phyloP scores from a whole-genome alignment of 306 rosid genomes.

The Cotoneaster glaucophyllus region DNA sequence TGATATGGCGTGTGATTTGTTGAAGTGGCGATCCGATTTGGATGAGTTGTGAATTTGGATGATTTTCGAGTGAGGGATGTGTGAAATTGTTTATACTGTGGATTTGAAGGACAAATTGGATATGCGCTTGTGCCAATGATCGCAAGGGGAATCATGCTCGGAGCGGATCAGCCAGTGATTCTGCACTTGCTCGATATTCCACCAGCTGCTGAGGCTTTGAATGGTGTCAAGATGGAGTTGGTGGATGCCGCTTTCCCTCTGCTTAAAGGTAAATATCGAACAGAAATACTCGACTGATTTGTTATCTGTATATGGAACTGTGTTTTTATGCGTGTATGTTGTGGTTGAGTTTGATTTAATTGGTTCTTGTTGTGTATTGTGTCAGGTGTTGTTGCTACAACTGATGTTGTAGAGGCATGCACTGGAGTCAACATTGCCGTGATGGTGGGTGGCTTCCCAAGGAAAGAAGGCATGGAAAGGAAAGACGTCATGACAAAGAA shows the following conservation, averaged over 20 bases:
- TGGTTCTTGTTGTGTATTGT: constrained; percentile 12
- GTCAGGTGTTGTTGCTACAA: constrained; percentile 96
- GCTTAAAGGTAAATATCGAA: constrained; percentile 47
- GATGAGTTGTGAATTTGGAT: not conserved
- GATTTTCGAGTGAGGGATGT: not conserved
- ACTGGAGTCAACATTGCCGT: constrained; percentile 81
- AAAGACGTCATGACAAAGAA: constrained; percentile 95
- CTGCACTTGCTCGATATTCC: constrained; percentile 91
- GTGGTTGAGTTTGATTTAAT: constrained; percentile 3
- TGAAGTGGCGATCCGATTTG: constrained; percentile 13
- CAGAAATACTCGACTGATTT: not conserved
- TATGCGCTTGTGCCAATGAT: constrained; percentile 99
- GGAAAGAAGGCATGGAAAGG: constrained; percentile 99
- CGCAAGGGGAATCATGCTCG: constrained; percentile 94
- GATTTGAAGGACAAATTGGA: constrained; percentile 87
- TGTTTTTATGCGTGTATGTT: not conserved
- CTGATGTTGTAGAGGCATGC: constrained; percentile 96
- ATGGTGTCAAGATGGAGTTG: constrained; percentile 91
- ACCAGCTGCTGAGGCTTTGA: constrained; percentile 88
- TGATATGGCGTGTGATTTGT: constrained; percentile 3
- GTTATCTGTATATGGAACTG: not conserved
- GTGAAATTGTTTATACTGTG: not conserved
- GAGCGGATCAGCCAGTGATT: constrained; percentile 90
- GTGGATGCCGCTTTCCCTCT: constrained; percentile 93
- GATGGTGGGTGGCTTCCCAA: constrained; percentile 99